Conservation (phyloP, 345 rosid species). For the Kandelia obovata region DNA sequence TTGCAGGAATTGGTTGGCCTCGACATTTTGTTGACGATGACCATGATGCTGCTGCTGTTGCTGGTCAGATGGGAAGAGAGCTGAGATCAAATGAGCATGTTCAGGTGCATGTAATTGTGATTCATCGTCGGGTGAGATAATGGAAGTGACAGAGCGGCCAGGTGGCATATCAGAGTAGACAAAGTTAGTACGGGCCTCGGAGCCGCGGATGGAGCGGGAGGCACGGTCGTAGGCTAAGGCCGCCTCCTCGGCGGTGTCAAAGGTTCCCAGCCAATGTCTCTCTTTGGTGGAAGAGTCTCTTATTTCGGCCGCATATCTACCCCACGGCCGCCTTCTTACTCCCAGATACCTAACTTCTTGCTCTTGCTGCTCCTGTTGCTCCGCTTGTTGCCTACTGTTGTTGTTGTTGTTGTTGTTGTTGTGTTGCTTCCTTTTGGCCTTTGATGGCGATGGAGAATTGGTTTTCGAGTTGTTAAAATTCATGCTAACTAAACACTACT, state of each 20-base stretch:
- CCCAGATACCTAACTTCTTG: conserved; percentile 63
- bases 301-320: conserved; percentile 91
- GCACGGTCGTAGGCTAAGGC: conserved; percentile 93
- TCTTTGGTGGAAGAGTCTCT: conserved; percentile 90
- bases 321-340: conserved; percentile 96
- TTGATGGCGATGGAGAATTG: conserved; percentile 43
- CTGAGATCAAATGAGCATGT: conserved; percentile 35
- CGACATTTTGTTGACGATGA: too few species aligned
- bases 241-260: conserved; percentile 87
- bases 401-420: conserved; percentile 6
- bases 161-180: conserved; percentile 84
- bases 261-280: conserved; percentile 91
- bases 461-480: conserved; percentile 31
- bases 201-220: conserved; percentile 80
- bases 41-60: conserved; percentile 13
- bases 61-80: conserved; percentile 38
- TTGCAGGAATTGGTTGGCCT: too few species aligned
- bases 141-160: conserved; percentile 80
- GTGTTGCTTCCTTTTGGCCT: conserved; percentile 52
- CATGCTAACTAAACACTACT: conserved; percentile 16
- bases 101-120: conserved; percentile 15
- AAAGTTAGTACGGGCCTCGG: conserved; percentile 85
- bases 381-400: conserved; percentile 20
- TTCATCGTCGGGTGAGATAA: conserved; percentile 87
- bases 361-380: conserved; percentile 16